phyloP scores from a whole-genome alignment of 768 basidiomycete genomes.

The Chalciporus pseudorubinellus region DNA sequence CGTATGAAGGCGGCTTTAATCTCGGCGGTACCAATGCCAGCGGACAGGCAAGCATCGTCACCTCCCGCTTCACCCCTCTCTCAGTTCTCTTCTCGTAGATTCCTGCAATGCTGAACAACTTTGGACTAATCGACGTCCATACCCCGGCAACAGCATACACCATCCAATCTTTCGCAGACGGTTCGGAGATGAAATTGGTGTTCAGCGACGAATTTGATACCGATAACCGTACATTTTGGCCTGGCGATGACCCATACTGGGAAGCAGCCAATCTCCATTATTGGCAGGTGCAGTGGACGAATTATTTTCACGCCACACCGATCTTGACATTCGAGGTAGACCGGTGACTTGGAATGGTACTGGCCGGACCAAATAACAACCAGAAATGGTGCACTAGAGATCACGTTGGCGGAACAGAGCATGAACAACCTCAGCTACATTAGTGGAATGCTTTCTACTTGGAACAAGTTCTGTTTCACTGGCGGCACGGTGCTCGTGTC shows the following conservation, averaged over 20 bases:
- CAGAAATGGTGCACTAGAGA: conserved; percentile 65
- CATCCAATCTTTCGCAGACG: conserved; percentile 49
- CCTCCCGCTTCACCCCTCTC: neutral
- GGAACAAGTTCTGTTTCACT: conserved; percentile 96
- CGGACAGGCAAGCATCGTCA: conserved; percentile 52
- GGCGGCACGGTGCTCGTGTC: conserved; percentile 75
- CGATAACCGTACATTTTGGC: conserved; percentile 75
- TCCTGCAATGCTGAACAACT: conserved; percentile 59
- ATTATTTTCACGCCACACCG: neutral
- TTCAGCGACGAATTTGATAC: conserved; percentile 90
- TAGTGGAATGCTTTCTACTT: conserved; percentile 63
- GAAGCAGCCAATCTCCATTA: conserved; percentile 81
- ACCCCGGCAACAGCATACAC: conserved; percentile 65
- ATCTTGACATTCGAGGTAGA: conserved; percentile 34
- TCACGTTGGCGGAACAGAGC: conserved; percentile 64
- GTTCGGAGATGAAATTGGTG: conserved; percentile 59
- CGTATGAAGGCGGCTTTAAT: conserved; percentile 62
- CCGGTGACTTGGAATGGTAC: conserved; percentile 86
- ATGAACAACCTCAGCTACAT: conserved; percentile 74
- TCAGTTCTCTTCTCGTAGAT: conserved; percentile 36
- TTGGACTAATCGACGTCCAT: conserved; percentile 70
- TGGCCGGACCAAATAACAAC: conserved; percentile 80
- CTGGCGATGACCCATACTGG: conserved; percentile 87
- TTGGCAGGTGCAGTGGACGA: conserved; percentile 50
- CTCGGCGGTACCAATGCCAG: conserved; percentile 74